Base-by-base conservation (phyloP, 768 basidiomycete genomes). In the Naganishia antarctica region DNA sequence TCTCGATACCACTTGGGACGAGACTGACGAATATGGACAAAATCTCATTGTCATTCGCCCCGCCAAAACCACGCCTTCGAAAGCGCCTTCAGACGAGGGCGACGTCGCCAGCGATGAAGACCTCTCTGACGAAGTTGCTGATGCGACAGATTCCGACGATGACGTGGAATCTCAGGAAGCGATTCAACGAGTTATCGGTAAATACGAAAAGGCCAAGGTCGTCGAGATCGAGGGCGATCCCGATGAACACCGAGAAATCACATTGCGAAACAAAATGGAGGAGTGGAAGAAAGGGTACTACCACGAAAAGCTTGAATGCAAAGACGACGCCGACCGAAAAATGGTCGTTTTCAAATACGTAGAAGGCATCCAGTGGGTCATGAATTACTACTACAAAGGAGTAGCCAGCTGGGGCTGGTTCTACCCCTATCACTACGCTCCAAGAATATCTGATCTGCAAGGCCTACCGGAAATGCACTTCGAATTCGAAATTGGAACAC, bases 321-420 rank as follows among this genome's bases (percentile, higher is more conserved):
- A 85, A 9, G 89, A 84, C 66, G 82, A 85, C 5, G 80, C 86
- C 67, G 81, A 84, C 57, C 84, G 92, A 81, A 81, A 82, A 26
- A 81, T 85, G 50, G 80, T 99, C 60, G 82, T 84, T 13, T 92
- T 82, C 73, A 83, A 85, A 63, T 99, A 96, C 75, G 84, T 90
- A 18, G 90, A 98, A 74, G 96, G 96, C 0, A 78, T 99, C 66
- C 96, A 99, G 73, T 98, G 94, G 96, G 91, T 98, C 32, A 89
- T 99, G 88, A 89, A 91, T 74, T 99, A 99, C 77, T 99, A 99
- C 76, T 98, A 97, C 76, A 85, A 88, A 67, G 96, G 96, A 5
- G 92, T 98, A 18, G 89, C 91, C 5, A 93, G 91, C 16, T 99
- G 96, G 96, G 84, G 90, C 23, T 98, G 96, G 96, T 99, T 94